These are phyloP conservation scores for Raphanus raphanistrum DNA, from an alignment of 345 rosid genomes.

Conservation along the genomic window DNA sequence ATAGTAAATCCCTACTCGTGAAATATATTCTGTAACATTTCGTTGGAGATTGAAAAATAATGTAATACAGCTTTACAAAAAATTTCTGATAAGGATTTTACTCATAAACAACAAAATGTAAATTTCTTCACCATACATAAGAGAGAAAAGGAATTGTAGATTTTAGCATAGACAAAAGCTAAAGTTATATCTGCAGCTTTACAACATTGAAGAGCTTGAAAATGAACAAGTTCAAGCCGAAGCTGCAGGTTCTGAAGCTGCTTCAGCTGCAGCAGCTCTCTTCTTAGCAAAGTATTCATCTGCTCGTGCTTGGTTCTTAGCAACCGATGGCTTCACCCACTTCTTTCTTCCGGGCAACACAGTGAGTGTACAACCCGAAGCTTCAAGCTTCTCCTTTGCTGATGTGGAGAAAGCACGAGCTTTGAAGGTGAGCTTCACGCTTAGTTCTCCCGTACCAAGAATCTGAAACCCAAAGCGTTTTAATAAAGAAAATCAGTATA, in stretches of 20 bases:
- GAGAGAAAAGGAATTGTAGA: not conserved
- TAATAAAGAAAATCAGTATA: not conserved
- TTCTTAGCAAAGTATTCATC: slow-evolving; percentile 89
- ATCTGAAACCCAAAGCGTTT: slow-evolving; percentile 45
- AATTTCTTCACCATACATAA: slow-evolving; percentile 3
- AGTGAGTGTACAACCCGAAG: slow-evolving; percentile 72
- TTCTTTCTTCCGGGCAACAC: slow-evolving; percentile 87
- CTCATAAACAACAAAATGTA: not conserved
- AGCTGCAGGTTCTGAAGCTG: slow-evolving; percentile 45
- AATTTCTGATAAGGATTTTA: not conserved
- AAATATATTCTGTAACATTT: not conserved
- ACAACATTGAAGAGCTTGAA: slow-evolving; percentile 27
- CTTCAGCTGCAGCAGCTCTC: slow-evolving; percentile 53
- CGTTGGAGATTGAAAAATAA: not conserved
- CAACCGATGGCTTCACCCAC: slow-evolving; percentile 87
- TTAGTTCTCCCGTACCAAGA: slow-evolving; percentile 78
- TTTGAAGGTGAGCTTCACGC: slow-evolving; percentile 69
- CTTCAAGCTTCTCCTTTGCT: slow-evolving; percentile 86
- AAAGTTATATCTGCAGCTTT: slow-evolving; percentile 22
- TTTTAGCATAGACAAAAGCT: slow-evolving; percentile 5
- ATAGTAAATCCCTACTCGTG: too few species aligned
- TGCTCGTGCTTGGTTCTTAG: slow-evolving; percentile 78
- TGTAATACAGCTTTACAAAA: not conserved
- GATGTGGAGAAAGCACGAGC: slow-evolving; percentile 77
- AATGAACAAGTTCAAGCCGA: slow-evolving; percentile 40